Evolutionary conservation across 805 yeast genomes (phyloP).

Genomic region (Middelhovenomyces tepae): DNA sequence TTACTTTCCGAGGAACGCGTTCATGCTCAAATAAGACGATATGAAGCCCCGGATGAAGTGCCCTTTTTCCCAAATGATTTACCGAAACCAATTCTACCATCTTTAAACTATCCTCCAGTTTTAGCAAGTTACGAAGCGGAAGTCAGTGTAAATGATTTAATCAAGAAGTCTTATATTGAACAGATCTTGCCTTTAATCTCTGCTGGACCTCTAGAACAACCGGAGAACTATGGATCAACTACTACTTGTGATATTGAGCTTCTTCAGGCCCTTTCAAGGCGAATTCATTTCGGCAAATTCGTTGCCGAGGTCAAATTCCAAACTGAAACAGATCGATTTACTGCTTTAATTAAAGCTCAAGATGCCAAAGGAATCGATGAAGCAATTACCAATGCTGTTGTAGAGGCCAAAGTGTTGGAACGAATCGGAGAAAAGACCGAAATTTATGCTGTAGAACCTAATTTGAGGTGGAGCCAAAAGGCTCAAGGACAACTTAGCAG

Average conservation of each 20-base stretch:
- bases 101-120: conserved; percentile 67
- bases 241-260: conserved; percentile 78
- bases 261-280: conserved; percentile 77
- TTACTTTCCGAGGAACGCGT: conserved; percentile 63
- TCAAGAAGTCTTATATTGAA: conserved; percentile 57
- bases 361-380: conserved; percentile 68
- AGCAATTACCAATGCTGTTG: conserved; percentile 79
- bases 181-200: conserved; percentile 71
- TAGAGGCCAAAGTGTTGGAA: conserved; percentile 73
- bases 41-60: conserved; percentile 87
- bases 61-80: conserved; percentile 74
- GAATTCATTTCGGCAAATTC: conserved; percentile 95
- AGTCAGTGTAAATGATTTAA: conserved; percentile 64
- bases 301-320: conserved; percentile 93
- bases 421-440: conserved; percentile 74
- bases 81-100: conserved; percentile 67
- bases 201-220: conserved; percentile 55
- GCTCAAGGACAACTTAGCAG: conserved; percentile 72
- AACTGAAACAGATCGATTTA: conserved; percentile 54
- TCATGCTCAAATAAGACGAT: conserved; percentile 77
- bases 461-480: conserved; percentile 55
- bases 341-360: conserved; percentile 50
- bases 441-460: conserved; percentile 83
- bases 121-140: conserved; percentile 68
- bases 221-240: conserved; percentile 82